phyloP scores from a whole-genome alignment of 768 basidiomycete genomes.

The Leccinum obscurum region DNA sequence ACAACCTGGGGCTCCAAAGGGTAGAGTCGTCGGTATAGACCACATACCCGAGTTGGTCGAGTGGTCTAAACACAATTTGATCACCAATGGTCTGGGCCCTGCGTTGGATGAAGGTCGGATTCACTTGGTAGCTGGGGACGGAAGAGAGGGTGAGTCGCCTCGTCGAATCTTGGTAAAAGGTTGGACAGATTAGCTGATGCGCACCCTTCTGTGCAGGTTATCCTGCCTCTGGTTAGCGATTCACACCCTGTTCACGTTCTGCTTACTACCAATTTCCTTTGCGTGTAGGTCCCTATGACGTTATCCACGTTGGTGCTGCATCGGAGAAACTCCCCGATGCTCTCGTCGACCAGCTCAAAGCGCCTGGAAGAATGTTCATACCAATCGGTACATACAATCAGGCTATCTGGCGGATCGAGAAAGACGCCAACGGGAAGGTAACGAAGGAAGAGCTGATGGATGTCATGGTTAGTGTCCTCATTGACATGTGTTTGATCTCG shows the following conservation, averaged over 20 bases:
- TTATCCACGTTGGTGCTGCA: slow-evolving; percentile 94
- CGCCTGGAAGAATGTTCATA: slow-evolving; percentile 86
- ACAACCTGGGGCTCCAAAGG: slow-evolving; percentile 27
- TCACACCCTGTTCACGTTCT: not conserved
- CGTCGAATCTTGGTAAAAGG: not conserved
- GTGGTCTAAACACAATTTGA: slow-evolving; percentile 68
- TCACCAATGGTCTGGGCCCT: slow-evolving; percentile 58
- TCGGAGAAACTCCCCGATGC: slow-evolving; percentile 68
- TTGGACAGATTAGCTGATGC: not conserved
- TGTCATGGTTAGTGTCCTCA: slow-evolving; percentile 60
- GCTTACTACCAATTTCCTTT: not conserved
- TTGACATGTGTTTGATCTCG: slow-evolving; percentile 6
- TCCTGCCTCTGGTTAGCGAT: slow-evolving; percentile 32
- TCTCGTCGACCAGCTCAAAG: slow-evolving; percentile 76
- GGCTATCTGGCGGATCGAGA: slow-evolving; percentile 76
- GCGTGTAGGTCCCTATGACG: slow-evolving; percentile 65
- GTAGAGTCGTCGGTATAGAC: slow-evolving; percentile 85
- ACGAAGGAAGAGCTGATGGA: slow-evolving; percentile 68
- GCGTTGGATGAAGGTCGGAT: slow-evolving; percentile 58
- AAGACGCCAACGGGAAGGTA: slow-evolving; percentile 67
- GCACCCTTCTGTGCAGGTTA: slow-evolving; percentile 33
- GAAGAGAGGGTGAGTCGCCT: slow-evolving; percentile 58
- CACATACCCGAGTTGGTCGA: slow-evolving; percentile 81
- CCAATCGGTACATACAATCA: slow-evolving; percentile 72
- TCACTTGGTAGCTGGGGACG: slow-evolving; percentile 73